Evolutionary conservation across 495 filamentous ascomycete genomes (phyloP), one percentile per base, ranked within the genome.

Genomic region (Tirmania nivea): DNA sequence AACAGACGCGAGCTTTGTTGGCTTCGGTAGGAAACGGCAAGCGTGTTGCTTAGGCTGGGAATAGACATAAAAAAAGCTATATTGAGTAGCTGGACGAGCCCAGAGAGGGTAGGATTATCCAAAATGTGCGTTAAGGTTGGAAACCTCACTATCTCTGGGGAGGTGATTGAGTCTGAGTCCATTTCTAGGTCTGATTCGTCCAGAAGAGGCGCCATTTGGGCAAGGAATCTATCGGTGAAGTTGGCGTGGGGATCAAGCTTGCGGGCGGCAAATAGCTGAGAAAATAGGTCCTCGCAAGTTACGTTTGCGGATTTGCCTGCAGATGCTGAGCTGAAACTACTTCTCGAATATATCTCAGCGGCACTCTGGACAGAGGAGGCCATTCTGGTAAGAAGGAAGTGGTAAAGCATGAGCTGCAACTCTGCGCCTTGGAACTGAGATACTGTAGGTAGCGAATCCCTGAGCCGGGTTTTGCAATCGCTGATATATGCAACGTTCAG

Each of bases 401-500:
- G 86, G 62, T 97, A 97, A 1, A 95, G 69, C 68, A 92, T 87
- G 8, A 97, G 70, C 65, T 97, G 90, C 52, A 94, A 78, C 51
- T 78, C 70, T 0, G 90, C 84, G 0, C 79, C 83, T 10, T 82
- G 79, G 17, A 86, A 76, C n/a, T 79, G 75, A 1, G 78, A 69
- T 31, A 75, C 78, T 19, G 72, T 70, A 0, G 89, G 88, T 1
- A 84, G 56, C 11, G 72, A 73, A 11, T 70, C 69, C 42, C 70
- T 74, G 8, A 65, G 73, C 48, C 87, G 76, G 0, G 92, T 96
- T 65, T 97, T 97, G 52, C 90, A 77, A 59, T 97, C 90, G 8
- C 79, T 82, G 50, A 97, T 67, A 64, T 88, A 95, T 12, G 88
- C 70, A 34, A 69, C 66, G 14, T 67, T 62, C 25, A 69, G n/a